Base-by-base conservation (phyloP, 2,329 filamentous ascomycete genomes). In the Cryphonectria parasitica region DNA sequence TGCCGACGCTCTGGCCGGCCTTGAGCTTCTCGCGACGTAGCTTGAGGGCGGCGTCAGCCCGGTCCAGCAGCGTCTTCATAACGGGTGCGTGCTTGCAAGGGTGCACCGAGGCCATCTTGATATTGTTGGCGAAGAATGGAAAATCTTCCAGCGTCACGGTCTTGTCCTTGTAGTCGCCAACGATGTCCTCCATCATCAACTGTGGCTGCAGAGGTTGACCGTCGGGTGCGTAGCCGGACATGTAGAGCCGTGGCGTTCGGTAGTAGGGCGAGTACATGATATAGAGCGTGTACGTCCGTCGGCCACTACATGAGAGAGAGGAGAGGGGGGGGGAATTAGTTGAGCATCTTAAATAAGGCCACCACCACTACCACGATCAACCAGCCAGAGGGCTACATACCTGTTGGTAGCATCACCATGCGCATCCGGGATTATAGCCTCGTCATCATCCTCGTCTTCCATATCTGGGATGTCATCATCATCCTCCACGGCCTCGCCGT, bases 231-330 rank as follows among this genome's bases (percentile, higher is more conserved):
- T 98, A 98, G 77, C 96, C 96, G 0, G 94, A 97, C 64, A 99
- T 90, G 81, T 98, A 99, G 77, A 98, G 89, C 45, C 96, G 93
- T 0, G 96, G 96, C 4, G 96, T 98, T 75, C 94, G 92, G 83
- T 98, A 99, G 85, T 97, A 98, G 52, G 95, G 92, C 5, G 95
- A 93, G 84, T 99, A 99, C 83, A 94, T 96, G 78, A 99, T 98
- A 86, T 99, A 99, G 75, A 99, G 91, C 61, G 92, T 97, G 82
- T 99, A 99, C n/a, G 93, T 97, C 75, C 96, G 92, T 66, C 93
- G 88, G 68, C 92, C 91, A 70, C 93, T 97, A 74, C 67, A 31
- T 45, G 4, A 15, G 64, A 69, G 73, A 54, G 75, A 74, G 73
- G 56, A 60, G 36, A 49, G 69, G 28, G 49, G 69, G 31, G 6